Evolutionary conservation across 2,329 filamentous ascomycete species (phyloP).

Genomic region (Zymoseptoria ardabiliae): DNA sequence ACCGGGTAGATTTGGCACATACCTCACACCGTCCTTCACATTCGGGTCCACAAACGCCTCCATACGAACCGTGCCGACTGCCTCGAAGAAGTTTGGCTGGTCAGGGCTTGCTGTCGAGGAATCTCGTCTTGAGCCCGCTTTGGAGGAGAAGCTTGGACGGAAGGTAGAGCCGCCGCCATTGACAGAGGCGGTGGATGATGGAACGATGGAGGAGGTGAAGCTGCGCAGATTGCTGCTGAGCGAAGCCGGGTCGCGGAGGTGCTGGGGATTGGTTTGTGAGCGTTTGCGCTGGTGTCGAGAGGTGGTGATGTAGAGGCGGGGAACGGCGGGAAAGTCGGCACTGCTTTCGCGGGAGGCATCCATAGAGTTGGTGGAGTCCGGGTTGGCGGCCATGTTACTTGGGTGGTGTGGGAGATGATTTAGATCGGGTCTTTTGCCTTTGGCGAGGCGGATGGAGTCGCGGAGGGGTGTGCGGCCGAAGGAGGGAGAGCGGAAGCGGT

Average conservation of each 20-base stretch:
- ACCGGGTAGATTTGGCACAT: slow-evolving; percentile 25
- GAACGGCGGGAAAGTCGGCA: slow-evolving; percentile 65
- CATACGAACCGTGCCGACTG: slow-evolving; percentile 88
- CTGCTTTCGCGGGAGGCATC: slow-evolving; percentile 44
- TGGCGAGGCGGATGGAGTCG: slow-evolving; percentile 84
- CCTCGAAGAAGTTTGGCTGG: slow-evolving; percentile 64
- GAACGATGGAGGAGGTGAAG: slow-evolving; percentile 53
- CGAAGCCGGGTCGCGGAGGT: slow-evolving; percentile 49
- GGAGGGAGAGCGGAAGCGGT: slow-evolving; percentile 24
- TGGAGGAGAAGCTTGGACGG: slow-evolving; percentile 20
- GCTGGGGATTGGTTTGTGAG: slow-evolving; percentile 72
- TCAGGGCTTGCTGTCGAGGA: slow-evolving; percentile 23
- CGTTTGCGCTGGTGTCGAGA: slow-evolving; percentile 68
- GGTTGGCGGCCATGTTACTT: neutral
- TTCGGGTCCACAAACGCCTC: slow-evolving; percentile 76
- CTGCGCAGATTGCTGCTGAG: slow-evolving; percentile 65
- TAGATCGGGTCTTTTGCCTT: slow-evolving; percentile 44
- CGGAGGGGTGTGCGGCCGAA: slow-evolving; percentile 55
- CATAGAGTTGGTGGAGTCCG: neutral
- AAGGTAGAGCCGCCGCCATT: slow-evolving; percentile 15
- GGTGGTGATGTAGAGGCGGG: slow-evolving; percentile 58
- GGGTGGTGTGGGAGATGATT: slow-evolving; percentile 9
- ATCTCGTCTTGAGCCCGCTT: slow-evolving; percentile 20
- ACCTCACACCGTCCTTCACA: slow-evolving; percentile 25
- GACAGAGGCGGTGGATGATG: slow-evolving; percentile 30